These are phyloP conservation scores for Ceratocystis papillata DNA, from an alignment of 2,329 filamentous ascomycete genomes.

Conservation along the genomic window DNA sequence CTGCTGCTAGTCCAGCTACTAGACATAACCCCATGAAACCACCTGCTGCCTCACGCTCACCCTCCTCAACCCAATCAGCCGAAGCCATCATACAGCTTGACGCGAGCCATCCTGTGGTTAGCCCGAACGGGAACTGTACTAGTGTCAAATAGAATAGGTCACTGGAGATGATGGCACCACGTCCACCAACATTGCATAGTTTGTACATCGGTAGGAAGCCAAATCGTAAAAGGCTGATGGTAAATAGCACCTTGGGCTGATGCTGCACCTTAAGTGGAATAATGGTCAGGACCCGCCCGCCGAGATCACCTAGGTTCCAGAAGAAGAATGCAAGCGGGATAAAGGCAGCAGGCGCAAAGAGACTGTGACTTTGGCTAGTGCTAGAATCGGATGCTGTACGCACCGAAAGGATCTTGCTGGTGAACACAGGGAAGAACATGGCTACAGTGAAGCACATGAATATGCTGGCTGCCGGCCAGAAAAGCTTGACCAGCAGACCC, in stretches of 20 bases:
- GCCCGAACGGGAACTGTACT: constrained; percentile 73
- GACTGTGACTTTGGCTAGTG: constrained; percentile 35
- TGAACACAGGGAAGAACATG: constrained; percentile 95
- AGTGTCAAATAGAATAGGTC: constrained; percentile 80
- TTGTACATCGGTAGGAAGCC: constrained; percentile 75
- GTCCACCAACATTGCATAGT: constrained; percentile 75
- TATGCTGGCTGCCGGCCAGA: constrained; percentile 65
- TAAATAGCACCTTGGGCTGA: constrained; percentile 56
- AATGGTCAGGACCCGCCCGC: constrained; percentile 59
- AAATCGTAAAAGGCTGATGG: constrained; percentile 52
- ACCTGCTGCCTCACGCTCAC: constrained; percentile 78
- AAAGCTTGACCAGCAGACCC: constrained; percentile 63
- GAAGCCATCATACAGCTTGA: constrained; percentile 88
- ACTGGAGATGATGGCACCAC: constrained; percentile 61
- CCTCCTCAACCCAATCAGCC: constrained; percentile 65
- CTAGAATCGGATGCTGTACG: constrained; percentile 15
- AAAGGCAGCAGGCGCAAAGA: constrained; percentile 66
- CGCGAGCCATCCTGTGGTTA: constrained; percentile 78
- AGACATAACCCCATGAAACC: constrained; percentile 89
- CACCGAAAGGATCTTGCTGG: constrained; percentile 49
- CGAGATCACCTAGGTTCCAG: constrained; percentile 84
- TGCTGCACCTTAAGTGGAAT: constrained; percentile 48
- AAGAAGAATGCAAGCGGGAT: constrained; percentile 83
- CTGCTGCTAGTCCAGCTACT: constrained; percentile 69
- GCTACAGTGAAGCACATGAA: constrained; percentile 72